A percentile compares a stretch with the other conserved stretches of the same genome.
Evolutionary conservation across 2,329 filamentous ascomycete genomes (phyloP).

Genomic region (Penicillium brevicompactum): DNA sequence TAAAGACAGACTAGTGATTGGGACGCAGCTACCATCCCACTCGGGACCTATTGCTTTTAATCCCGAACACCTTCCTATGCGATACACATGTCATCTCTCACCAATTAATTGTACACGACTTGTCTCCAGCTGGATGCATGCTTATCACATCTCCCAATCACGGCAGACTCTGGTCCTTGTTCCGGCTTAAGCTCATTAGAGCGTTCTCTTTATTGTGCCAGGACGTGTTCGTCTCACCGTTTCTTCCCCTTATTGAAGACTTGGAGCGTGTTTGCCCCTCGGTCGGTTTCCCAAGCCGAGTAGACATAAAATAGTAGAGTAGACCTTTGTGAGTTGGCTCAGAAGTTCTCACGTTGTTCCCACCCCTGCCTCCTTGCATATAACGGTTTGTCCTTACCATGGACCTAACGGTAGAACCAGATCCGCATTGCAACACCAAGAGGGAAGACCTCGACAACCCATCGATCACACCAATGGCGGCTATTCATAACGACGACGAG

Average conservation of each 20-base stretch:
- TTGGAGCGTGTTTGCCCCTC: slow-evolving; percentile 16
- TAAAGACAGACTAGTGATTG: slow-evolving; percentile 5
- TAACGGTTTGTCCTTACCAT: slow-evolving; percentile 8
- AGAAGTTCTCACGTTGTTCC: slow-evolving; percentile 9
- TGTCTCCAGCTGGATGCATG: neutral
- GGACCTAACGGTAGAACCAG: slow-evolving; percentile 17
- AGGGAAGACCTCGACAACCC: neutral
- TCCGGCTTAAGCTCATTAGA: slow-evolving; percentile 4
- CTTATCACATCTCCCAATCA: slow-evolving; percentile 8
- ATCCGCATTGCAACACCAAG: slow-evolving; percentile 11
- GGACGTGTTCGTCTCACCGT: slow-evolving; percentile 18
- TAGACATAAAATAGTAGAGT: slow-evolving; percentile 18
- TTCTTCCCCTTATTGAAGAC: slow-evolving; percentile 12
- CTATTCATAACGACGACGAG: slow-evolving; percentile 61
- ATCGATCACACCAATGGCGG: slow-evolving; percentile 35
- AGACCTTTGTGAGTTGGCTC: slow-evolving; percentile 10
- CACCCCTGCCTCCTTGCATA: slow-evolving; percentile 3
- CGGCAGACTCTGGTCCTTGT: neutral
- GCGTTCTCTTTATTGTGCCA: neutral
- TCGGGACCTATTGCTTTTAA: neutral
- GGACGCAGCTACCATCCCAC: slow-evolving; percentile 2
- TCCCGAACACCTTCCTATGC: neutral
- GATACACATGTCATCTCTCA: neutral
- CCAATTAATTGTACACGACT: neutral
- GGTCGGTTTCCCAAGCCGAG: slow-evolving; percentile 9